These are phyloP conservation scores for Trichoderma gamsii DNA, from an alignment of 495 filamentous ascomycete genomes.

Conservation along the genomic window DNA sequence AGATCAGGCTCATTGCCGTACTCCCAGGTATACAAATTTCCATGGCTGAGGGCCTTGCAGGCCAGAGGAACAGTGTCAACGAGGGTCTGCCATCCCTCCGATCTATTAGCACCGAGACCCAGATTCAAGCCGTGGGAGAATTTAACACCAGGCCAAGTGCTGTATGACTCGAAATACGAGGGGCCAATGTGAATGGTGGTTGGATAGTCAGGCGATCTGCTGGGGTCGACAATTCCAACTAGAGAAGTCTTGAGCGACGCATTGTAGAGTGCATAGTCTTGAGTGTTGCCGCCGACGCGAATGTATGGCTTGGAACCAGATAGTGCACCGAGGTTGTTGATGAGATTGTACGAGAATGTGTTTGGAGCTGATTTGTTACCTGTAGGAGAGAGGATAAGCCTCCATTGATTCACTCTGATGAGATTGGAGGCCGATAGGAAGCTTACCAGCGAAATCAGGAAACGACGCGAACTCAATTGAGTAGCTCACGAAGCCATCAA, in stretches of 20 bases:
- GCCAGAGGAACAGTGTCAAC: conserved; percentile 51
- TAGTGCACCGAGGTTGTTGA: conserved; percentile 44
- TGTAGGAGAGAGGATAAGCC: conserved; percentile 15
- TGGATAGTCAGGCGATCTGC: conserved; percentile 53
- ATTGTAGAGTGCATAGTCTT: conserved; percentile 58
- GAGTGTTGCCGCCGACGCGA: conserved; percentile 57
- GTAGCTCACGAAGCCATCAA: conserved; percentile 51
- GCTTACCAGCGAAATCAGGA: conserved; percentile 55
- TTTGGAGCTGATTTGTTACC: conserved; percentile 49
- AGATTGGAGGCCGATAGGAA: not conserved
- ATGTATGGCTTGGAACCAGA: conserved; percentile 51
- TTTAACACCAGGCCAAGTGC: conserved; percentile 49
- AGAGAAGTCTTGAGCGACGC: conserved; percentile 44
- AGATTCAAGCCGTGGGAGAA: conserved; percentile 62
- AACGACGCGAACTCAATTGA: conserved; percentile 58
- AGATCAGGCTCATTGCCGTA: conserved; percentile 67
- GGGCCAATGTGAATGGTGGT: conserved; percentile 55
- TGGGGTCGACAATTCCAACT: conserved; percentile 47
- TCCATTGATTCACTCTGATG: not conserved
- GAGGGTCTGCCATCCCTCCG: conserved; percentile 45
- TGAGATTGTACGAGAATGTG: conserved; percentile 50
- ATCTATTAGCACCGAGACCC: conserved; percentile 50
- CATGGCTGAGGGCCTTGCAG: conserved; percentile 51
- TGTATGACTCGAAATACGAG: conserved; percentile 61
- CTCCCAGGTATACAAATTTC: conserved; percentile 51